Base-by-base conservation (phyloP, 352 stramenopile species). In the Pythium rhizo-oryzae region DNA sequence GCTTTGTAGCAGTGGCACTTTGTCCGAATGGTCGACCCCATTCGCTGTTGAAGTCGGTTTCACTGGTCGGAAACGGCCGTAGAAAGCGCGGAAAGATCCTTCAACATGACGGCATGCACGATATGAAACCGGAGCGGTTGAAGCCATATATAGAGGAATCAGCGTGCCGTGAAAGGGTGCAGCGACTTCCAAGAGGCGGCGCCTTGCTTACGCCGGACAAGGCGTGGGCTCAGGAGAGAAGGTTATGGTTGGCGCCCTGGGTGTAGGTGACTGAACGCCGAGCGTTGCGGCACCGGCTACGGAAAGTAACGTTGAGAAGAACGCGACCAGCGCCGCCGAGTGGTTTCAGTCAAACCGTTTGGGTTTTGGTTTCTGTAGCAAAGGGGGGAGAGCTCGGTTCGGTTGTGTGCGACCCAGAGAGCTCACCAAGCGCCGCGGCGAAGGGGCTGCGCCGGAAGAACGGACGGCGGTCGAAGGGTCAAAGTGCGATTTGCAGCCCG, bases 281-380 rank as follows among this genome's bases (percentile, higher is more conserved):
- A 62, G 62, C 52, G 53, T 69, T 62, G 62, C 52, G 18, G 62
- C 63, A 70, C 35, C 23, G 19, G 63, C 63, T 46, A 64, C 63
- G 56, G 65, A 71, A 66, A 63, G 65, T 64, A 72, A 67, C 59
- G 65, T 52, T 71, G 59, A 51, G 59, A 70, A 67, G 43, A 71
- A 67, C 13, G 18, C 23, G n/a, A 7, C 30, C 6, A 47, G 7
- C 49, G 13, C 25, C 4, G 25, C 21, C 16, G 33, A 59, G 65
- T 72, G 11, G 65, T 72, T 72, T 72, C 65, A 72, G 51, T 41
- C 49, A 51, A 59, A 61, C 47, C 24, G 50, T 57, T 66, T 66
- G 43, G 55, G 52, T 68, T 52, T 68, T 66, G 49, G 61, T 65
- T 65, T 58, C 47, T 55, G 21, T 47, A 35, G 44, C 44, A 51